Base-by-base conservation (phyloP, 768 basidiomycete genomes). In the Tylopilus felleus region DNA sequence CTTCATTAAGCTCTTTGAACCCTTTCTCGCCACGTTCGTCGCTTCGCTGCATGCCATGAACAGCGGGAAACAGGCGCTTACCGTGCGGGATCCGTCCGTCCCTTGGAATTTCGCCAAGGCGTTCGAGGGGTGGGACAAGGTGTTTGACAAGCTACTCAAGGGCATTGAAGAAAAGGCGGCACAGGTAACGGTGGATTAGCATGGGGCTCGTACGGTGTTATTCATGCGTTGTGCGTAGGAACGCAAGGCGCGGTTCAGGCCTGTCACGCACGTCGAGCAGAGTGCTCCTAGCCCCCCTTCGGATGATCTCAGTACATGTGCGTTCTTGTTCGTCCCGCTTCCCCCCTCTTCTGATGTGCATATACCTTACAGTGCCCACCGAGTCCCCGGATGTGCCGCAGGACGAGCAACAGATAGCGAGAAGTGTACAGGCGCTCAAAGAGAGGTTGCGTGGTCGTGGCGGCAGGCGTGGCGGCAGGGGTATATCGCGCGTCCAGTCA, bases 361-460 rank as follows among this genome's bases (percentile, higher is more conserved):
- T 28, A 7, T 35, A 5, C 33, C 16, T 38, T 7, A 7, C 53
- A 84, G 80, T 73, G 42, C 81, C 80, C 1, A 73, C 77, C 3
- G 73, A 78, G 57, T 73, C 78, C 8, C 63, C 77, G 21, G 81
- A 84, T 39, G 68, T 73, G 3, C 75, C 82, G 2, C 78, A 80
- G 39, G 92, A 94, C 57, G 93, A 91, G 53, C 88, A 96, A 65
- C 85, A 93, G 62, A 98, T 98, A 57, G 85, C 95, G 4, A 80
- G 90, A 60, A 97, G 95, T 65, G 90, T 97, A 1, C 87, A 93
- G 60, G 91, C 90, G 0, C 77, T 99, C 50, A 97, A 95, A 71
- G 86, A 80, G 49, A 80, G 92, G 29, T 71, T 97, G 47, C 88
- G 91, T 51, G 88, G 88, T 25, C 77, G 86, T 49, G 88, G 86